A percentile compares a stretch with the other conserved stretches of the same genome.
These are phyloP conservation scores for Dendrothele bispora DNA, from an alignment of 768 basidiomycete species.

Conservation along the genomic window DNA sequence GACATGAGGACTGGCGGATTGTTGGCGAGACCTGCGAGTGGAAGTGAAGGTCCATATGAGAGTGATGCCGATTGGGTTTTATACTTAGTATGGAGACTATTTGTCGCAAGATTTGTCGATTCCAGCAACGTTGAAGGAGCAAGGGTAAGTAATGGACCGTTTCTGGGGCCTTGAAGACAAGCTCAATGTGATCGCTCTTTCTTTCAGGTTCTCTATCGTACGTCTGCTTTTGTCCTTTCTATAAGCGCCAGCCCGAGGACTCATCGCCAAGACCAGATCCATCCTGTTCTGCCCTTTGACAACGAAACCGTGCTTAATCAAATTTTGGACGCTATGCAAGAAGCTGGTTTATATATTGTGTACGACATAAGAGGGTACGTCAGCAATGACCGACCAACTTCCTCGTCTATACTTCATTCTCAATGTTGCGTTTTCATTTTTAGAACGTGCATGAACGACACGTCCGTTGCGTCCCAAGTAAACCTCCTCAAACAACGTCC, in stretches of 20 bases:
- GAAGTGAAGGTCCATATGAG: slow-evolving; percentile 47
- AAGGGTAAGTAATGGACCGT: slow-evolving; percentile 43
- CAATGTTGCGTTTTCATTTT: slow-evolving; percentile 5
- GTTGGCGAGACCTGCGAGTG: slow-evolving; percentile 50
- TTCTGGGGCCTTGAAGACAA: neutral
- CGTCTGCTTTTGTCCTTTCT: slow-evolving; percentile 22
- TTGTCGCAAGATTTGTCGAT: slow-evolving; percentile 53
- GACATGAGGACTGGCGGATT: slow-evolving; percentile 59
- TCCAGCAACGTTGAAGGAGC: slow-evolving; percentile 52
- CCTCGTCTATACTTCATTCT: neutral
- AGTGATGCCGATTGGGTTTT: slow-evolving; percentile 78
- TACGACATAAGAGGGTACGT: slow-evolving; percentile 75
- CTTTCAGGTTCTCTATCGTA: slow-evolving; percentile 40
- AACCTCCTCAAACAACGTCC: slow-evolving; percentile 63
- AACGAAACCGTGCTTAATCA: slow-evolving; percentile 56
- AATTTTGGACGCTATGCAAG: slow-evolving; percentile 71
- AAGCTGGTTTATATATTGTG: slow-evolving; percentile 70
- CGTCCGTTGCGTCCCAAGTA: slow-evolving; percentile 66
- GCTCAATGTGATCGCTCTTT: neutral
- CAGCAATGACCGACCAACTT: no score
- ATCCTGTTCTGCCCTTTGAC: slow-evolving; percentile 67
- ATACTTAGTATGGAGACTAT: slow-evolving; percentile 58
- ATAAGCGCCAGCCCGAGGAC: no score
- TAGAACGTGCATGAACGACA: slow-evolving; percentile 64
- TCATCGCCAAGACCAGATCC: no score